These are phyloP conservation scores for Cryptococcus sp. DNA, from an alignment of 1,284 basidiomycete species.

Conservation along the genomic window DNA sequence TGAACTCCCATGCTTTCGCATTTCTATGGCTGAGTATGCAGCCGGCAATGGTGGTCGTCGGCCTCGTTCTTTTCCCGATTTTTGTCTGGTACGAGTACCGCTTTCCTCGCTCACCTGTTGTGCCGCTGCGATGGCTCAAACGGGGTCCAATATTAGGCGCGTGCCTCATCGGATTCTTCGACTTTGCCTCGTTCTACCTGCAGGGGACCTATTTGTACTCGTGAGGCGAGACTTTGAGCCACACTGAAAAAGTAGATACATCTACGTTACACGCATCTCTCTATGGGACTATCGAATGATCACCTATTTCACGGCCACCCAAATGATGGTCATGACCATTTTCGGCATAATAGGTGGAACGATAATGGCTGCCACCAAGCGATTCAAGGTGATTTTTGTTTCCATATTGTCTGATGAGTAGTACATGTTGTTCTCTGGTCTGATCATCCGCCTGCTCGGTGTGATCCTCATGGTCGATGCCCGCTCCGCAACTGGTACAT, in stretches of 20 bases:
- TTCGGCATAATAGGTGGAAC: constrained; percentile 49
- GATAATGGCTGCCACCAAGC: constrained; percentile 45
- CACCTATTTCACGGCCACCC: constrained; percentile 42
- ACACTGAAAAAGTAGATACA: constrained; percentile 2
- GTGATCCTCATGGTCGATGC: constrained; percentile 68
- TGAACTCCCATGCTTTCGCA: background rate
- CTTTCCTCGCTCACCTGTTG: constrained; percentile 47
- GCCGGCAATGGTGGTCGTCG: constrained; percentile 47
- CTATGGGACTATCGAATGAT: constrained; percentile 32
- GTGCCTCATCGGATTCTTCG: constrained; percentile 61
- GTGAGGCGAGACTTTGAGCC: constrained; percentile 12
- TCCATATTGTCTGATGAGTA: constrained; percentile 26
- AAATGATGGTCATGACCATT: constrained; percentile 45
- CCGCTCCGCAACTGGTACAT: constrained; percentile 56
- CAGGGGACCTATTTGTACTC: constrained; percentile 41
- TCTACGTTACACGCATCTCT: constrained; percentile 38
- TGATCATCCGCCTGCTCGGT: constrained; percentile 63
- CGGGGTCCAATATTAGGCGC: constrained; percentile 60
- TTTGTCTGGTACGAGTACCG: constrained; percentile 49
- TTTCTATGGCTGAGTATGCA: constrained; percentile 3
- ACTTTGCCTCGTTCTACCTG: constrained; percentile 58
- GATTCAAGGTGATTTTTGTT: constrained; percentile 46
- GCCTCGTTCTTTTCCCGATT: constrained; percentile 44
- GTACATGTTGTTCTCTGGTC: constrained; percentile 60
- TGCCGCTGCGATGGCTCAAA: constrained; percentile 54